Conservation (phyloP, 2,329 filamentous ascomycete species). For the Sphaceloma murrayae region DNA sequence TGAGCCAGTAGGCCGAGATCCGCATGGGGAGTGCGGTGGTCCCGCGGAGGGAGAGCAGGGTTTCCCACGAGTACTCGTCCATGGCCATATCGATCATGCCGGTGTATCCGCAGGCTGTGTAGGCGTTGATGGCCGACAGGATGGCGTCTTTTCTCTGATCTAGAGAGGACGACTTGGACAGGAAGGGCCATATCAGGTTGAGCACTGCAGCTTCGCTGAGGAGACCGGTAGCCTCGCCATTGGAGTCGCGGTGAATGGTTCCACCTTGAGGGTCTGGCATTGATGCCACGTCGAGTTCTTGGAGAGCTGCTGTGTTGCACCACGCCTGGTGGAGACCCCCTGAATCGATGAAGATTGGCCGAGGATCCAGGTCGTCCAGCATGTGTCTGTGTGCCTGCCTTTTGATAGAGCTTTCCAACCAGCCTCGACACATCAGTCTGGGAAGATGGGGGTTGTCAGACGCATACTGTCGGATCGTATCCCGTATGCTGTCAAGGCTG, state of each 20-base stretch:
- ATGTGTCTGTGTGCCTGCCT: slow-evolving; percentile 41
- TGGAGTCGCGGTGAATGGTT: slow-evolving; percentile 41
- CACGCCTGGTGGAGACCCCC: slow-evolving; percentile 50
- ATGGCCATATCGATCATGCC: slow-evolving; percentile 51
- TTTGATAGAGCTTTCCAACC: slow-evolving; percentile 49
- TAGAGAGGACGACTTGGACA: slow-evolving; percentile 40
- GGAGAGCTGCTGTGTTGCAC: slow-evolving; percentile 45
- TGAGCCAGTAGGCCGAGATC: slow-evolving; percentile 49
- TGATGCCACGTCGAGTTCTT: slow-evolving; percentile 41
- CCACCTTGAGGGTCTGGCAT: slow-evolving; percentile 45
- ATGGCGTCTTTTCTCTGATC: slow-evolving; percentile 42
- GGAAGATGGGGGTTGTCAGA: slow-evolving; percentile 36
- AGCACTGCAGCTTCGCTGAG: slow-evolving; percentile 47
- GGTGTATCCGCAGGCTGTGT: slow-evolving; percentile 44
- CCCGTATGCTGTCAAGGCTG: slow-evolving; percentile 41
- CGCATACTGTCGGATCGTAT: slow-evolving; percentile 38
- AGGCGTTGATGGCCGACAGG: slow-evolving; percentile 39
- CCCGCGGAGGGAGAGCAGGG: slow-evolving; percentile 36
- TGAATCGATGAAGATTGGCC: slow-evolving; percentile 48
- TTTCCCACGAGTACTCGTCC: slow-evolving; percentile 48
- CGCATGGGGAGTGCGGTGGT: slow-evolving; percentile 36
- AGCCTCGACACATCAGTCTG: slow-evolving; percentile 45
- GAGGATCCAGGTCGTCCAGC: slow-evolving; percentile 43
- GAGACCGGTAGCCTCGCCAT: slow-evolving; percentile 42
- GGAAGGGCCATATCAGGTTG: slow-evolving; percentile 46